Base-by-base conservation (phyloP, 441 rosid genomes). In the Sinapis alba region DNA sequence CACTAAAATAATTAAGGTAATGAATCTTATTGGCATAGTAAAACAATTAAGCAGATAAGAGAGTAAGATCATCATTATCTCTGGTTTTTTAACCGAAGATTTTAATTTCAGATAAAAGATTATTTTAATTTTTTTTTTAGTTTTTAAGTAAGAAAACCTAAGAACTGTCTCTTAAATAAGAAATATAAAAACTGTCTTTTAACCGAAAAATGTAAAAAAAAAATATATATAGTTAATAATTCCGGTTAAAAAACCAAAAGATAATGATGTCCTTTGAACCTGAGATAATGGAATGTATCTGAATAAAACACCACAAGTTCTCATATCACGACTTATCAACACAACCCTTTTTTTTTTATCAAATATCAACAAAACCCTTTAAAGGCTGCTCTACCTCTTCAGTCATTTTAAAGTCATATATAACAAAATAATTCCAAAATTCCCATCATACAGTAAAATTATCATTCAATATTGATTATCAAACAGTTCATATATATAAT, bases 321-420 rank as follows among this genome's bases (percentile, higher is more conserved):
- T 47, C 68, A 71, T 47, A 32, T 30, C 28, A 28, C 32, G 47
- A 71, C 68, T 28, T 5, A 47, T 20, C 60, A 45, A n/a, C 34
- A 30, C 26, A n/a, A n/a, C n/a, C n/a, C n/a, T n/a, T n/a, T n/a
- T n/a, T n/a, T n/a, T n/a, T n/a, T n/a, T n/a, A n/a, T n/a, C n/a
- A n/a, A n/a, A n/a, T 2, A 34, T 15, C 53, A 34, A 10, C 24
- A 24, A 19, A 26, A 18, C 23, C 61, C 7, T 20, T 2, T 27
- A 5, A 60, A 50, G 30, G 59, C 47, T 18, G 53, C 68, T 45
- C 59, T 27, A 27, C 15, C 74, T 71, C 67, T 21, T 32, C 53
- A 15, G 23, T 5, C 61, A 61, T 62, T 21, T 30, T 19, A 28
- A 41, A 45, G 68, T 20, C 36, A 50, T n/a, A 9, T 32, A 30